These are phyloP conservation scores for Musa beccarii DNA, from an alignment of 176 grass and related monocot genomes.

Conservation along the genomic window DNA sequence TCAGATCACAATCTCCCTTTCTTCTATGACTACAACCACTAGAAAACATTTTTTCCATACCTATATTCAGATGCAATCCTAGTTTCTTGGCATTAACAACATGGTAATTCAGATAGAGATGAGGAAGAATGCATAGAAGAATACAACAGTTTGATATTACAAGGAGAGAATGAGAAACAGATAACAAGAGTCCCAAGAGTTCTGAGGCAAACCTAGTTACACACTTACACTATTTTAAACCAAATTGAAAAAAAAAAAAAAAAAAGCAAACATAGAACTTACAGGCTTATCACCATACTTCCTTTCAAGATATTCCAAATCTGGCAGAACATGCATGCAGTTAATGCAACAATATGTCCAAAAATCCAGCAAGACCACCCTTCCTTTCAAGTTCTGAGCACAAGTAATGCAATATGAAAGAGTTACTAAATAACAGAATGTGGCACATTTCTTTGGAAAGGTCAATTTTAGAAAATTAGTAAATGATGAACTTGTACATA, in stretches of 20 bases:
- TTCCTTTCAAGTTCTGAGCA: conserved; percentile 86
- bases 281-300: conserved; percentile 86
- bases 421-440: not conserved
- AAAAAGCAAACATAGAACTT: conserved; percentile 30
- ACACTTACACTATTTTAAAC: conserved; percentile 1
- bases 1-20: not conserved
- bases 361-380: conserved; percentile 87
- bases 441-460: not conserved
- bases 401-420: not conserved
- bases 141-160: not conserved
- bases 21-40: not conserved
- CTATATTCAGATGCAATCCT: too few species aligned
- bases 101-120: too few species aligned
- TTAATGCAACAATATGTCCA: conserved; percentile 99
- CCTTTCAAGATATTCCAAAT: conserved; percentile 83
- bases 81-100: too few species aligned
- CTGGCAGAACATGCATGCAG: conserved; percentile 97
- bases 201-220: not conserved
- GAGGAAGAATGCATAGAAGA: not conserved
- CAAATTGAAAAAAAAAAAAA: not conserved
- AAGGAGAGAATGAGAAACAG: not conserved
- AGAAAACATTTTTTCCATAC: too few species aligned
- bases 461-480: not conserved
- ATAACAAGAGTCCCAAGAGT: not conserved
- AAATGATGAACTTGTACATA: not conserved